These are phyloP conservation scores for Calonectria montana DNA, from an alignment of 2,329 filamentous ascomycete species.

Conservation along the genomic window DNA sequence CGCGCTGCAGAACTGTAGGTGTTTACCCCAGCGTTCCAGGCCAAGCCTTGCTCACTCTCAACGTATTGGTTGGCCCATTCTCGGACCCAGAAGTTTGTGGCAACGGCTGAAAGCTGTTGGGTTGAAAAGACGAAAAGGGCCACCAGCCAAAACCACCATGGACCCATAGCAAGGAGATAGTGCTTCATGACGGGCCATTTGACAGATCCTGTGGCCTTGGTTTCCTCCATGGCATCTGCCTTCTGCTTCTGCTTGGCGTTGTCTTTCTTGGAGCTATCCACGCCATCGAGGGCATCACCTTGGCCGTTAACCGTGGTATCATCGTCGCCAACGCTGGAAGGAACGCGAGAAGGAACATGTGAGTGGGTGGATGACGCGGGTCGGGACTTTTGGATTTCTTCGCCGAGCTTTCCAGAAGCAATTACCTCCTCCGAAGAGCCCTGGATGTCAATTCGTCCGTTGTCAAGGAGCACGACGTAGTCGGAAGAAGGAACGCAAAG, in stretches of 20 bases:
- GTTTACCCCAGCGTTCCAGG: slow-evolving; percentile 33
- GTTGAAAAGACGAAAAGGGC: slow-evolving; percentile 79
- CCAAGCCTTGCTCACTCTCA: slow-evolving; percentile 50
- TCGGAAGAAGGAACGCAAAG: slow-evolving; percentile 85
- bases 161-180: slow-evolving; percentile 92
- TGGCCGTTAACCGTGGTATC: slow-evolving; percentile 65
- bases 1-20: slow-evolving; percentile 34
- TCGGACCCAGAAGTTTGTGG: slow-evolving; percentile 93
- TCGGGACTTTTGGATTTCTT: slow-evolving; percentile 81
- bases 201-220: slow-evolving; percentile 86
- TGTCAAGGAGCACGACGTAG: slow-evolving; percentile 86
- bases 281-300: slow-evolving; percentile 59
- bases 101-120: slow-evolving; percentile 88
- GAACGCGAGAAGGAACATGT: slow-evolving; percentile 79
- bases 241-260: slow-evolving; percentile 57
- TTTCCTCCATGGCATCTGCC: slow-evolving; percentile 73
- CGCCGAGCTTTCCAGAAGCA: slow-evolving; percentile 86
- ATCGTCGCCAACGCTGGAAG: slow-evolving; percentile 79
- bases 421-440: slow-evolving; percentile 84
- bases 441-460: slow-evolving; percentile 81
- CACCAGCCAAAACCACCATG: slow-evolving; percentile 93
- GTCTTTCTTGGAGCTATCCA: slow-evolving; percentile 58
- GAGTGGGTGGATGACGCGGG: slow-evolving; percentile 78
- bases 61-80: slow-evolving; percentile 94
- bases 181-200: slow-evolving; percentile 87